Base-by-base conservation (phyloP, 805 yeast species). In the Metschnikowia continentalis region DNA sequence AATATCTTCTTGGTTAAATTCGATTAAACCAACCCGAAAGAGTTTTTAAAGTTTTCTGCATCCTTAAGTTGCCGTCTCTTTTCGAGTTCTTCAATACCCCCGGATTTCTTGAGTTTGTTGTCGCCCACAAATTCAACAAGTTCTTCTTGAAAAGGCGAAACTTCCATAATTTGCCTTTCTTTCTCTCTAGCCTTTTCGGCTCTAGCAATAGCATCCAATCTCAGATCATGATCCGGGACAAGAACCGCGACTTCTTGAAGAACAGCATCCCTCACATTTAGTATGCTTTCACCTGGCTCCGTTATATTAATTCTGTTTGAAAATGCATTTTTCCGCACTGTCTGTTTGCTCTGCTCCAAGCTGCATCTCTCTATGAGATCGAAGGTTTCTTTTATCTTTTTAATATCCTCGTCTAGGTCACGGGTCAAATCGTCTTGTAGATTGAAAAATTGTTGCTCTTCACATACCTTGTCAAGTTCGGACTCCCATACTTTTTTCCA, bases 401-500 rank as follows among this genome's bases (percentile, higher is more conserved):
- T 79, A 32, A 94, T 68, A 68, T 94, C 99, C 54, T 89, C 94
- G 39, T 78, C 80, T 55, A 94, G 69, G 62, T 92, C 96, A 32
- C 75, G 76, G 1, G 89, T 81, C 49, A 95, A 78, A 53, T 89
- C 96, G 60, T 90, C 97, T 66, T 92, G 97, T 17, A 90, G 77
- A 50, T 88, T 88, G 69, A 91, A 82, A 65, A 90, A 90, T 57
- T 92, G 95, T 66, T 94, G 98, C 62, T 91, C 97, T 61, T 90
- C 96, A 56, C 96, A 86, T 13, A 94, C 92, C 35, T 85, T 84
- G 54, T 90, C 94, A 50, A 94, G 77, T 63, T 90, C 97, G 5
- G 84, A 73, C 63, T 91, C 97, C 97, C 99, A 92, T 7, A 89
- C 84, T 57, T 81, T 81, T 63, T 88, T 88, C 96, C 98, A 90